Evolutionary conservation across 1,139 yeast species (phyloP), one percentile per base, ranked within the genome.

Genomic region (Lodderomyces margitis): DNA sequence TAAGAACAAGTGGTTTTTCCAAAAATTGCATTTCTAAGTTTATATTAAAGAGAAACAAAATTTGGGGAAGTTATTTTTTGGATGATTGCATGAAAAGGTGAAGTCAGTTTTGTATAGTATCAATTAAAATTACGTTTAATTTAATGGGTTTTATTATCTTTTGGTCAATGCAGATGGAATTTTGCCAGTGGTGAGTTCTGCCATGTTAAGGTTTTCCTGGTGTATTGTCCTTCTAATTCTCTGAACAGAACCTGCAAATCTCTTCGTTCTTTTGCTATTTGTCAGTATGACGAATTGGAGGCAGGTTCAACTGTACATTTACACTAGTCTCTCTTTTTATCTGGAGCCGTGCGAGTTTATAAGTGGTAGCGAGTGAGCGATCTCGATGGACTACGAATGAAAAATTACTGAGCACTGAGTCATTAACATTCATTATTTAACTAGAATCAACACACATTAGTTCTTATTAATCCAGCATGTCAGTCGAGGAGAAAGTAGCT

Each of bases 1-100:
- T 75, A 89, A 91, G 87, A 91, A 91, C 91, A 91, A 89, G 79
- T 92, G 98, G 98, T 92, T 92, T 84, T 92, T 92, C 88, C 85
- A 95, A 77, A 92, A 92, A 82, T 87, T 92, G 74, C 87, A 89
- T 81, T 92, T 92, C 81, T 92, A 89, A 87, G 24, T 21, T 24
- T 36, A 36, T 38, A 14, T 14, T n/a, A 12, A 9, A 4, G 25
- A 46, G 38, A 35, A 16, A 33, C 5, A 32, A 6, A 32, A n/a
- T 32, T 32, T 8, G 36, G 28, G 33, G 35, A 33, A n/a, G 31
- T 27, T 30, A 14, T 12, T 28, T 36, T 36, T 23, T 41, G 34
- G 41, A 41, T 45, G 37, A 36, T 28, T 28, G 32, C 32, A 39
- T 37, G 30, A 40, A 27, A 19, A 36, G 33, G 12, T 30, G 33